phyloP scores from a whole-genome alignment of 2,329 filamentous ascomycete species.

The Magnaporthiopsis rhizophila region DNA sequence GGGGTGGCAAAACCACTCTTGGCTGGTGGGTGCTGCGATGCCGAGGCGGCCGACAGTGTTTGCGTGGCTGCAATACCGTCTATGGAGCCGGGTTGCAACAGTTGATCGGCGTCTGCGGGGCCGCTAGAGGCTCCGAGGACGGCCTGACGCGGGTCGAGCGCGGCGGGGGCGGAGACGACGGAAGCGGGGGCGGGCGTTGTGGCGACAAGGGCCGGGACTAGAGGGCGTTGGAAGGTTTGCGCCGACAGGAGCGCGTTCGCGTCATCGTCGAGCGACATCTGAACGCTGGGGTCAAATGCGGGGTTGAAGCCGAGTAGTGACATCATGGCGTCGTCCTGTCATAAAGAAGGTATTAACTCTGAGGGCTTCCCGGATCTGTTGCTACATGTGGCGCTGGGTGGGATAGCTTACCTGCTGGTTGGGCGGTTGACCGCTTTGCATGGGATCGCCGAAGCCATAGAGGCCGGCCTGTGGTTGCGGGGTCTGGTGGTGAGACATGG shows the following conservation, averaged over 20 bases:
- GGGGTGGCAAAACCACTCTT: not conserved
- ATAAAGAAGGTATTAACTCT: not conserved
- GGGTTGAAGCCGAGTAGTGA: conserved; percentile 30
- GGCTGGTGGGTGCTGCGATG: not conserved
- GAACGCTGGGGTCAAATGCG: conserved; percentile 26
- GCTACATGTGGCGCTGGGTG: not conserved
- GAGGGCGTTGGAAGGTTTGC: conserved; percentile 5
- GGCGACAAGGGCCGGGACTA: not conserved
- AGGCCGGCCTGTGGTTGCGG: conserved; percentile 8
- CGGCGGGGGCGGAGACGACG: not conserved
- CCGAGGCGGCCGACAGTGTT: not conserved
- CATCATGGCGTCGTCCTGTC: conserved; percentile 30
- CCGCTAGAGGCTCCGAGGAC: not conserved
- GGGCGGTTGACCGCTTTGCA: not conserved
- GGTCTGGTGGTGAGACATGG: conserved; percentile 14
- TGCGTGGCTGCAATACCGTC: not conserved
- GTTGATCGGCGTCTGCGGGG: not conserved
- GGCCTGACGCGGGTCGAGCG: not conserved
- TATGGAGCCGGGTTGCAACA: not conserved
- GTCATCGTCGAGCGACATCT: conserved; percentile 34
- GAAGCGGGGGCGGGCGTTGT: not conserved
- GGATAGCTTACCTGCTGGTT: conserved; percentile 1
- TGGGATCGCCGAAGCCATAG: conserved; percentile 5
- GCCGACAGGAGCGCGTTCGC: conserved; percentile 13
- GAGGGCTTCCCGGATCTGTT: not conserved